phyloP scores from a whole-genome alignment of 225 moss, liverwort and hornwort species.

The Polytrichum formosum region DNA sequence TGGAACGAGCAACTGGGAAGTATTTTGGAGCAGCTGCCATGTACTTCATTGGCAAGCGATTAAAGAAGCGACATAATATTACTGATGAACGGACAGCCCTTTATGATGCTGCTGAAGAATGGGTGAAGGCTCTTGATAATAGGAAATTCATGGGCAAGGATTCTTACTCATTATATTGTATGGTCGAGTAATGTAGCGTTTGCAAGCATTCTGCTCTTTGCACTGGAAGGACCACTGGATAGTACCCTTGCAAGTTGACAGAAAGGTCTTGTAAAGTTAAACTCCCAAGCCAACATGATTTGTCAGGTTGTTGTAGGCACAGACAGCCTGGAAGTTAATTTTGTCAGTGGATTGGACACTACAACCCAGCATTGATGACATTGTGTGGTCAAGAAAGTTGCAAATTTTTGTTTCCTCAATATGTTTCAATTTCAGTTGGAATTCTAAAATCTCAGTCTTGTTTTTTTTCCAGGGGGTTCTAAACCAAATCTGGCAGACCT shows the following conservation, averaged over 20 bases:
- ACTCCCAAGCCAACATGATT: too few species aligned
- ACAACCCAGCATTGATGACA: too few species aligned
- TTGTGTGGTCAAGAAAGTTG: too few species aligned
- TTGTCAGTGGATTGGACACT: too few species aligned
- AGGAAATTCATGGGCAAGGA: slow-evolving; percentile 80
- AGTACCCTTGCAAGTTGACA: neutral
- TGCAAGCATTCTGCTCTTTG: too few species aligned
- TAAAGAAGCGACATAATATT: slow-evolving; percentile 90
- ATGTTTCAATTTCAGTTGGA: neutral
- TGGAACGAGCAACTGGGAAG: slow-evolving; percentile 80
- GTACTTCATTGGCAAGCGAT: slow-evolving; percentile 90
- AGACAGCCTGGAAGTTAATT: too few species aligned
- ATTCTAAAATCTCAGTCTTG: slow-evolving; percentile 3
- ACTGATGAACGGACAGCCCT: slow-evolving; percentile 71
- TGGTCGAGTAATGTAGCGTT: neutral
- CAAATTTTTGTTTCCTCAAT: neutral
- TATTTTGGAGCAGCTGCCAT: slow-evolving; percentile 98
- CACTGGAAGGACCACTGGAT: neutral
- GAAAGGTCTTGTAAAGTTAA: too few species aligned
- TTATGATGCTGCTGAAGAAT: slow-evolving; percentile 76
- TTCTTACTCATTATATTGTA: neutral
- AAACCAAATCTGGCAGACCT: slow-evolving; percentile 95
- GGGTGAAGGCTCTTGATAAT: slow-evolving; percentile 81
- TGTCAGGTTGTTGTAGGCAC: too few species aligned
- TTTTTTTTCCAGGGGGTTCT: slow-evolving; percentile 59